These are phyloP conservation scores for Aspergillus baeticus DNA, from an alignment of 495 filamentous ascomycete genomes.

Conservation along the genomic window DNA sequence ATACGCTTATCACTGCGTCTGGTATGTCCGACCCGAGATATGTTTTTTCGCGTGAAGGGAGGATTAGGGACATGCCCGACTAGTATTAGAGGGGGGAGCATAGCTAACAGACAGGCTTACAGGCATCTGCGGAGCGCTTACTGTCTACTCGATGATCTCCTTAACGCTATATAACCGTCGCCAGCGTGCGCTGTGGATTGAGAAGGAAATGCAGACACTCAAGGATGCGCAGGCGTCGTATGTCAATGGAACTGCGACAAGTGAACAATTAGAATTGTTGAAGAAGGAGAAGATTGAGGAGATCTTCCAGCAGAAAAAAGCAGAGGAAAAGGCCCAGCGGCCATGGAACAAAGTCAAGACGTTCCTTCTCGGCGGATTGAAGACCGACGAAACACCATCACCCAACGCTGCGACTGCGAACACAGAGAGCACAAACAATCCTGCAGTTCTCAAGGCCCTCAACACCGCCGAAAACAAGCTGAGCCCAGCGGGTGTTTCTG, in stretches of 20 bases:
- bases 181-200: conserved; percentile 63
- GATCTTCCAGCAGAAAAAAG: conserved; percentile 43
- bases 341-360: conserved; percentile 45
- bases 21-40: conserved; percentile 58
- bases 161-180: conserved; percentile 85
- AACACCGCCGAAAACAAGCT: conserved; percentile 30
- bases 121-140: conserved; percentile 73
- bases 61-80: too few species aligned
- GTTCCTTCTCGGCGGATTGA: conserved; percentile 47
- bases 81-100: too few species aligned
- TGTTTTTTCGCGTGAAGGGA: too few species aligned
- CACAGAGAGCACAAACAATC: conserved; percentile 21
- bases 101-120: neutral
- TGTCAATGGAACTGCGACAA: conserved; percentile 60
- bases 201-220: conserved; percentile 59
- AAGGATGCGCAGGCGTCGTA: conserved; percentile 60
- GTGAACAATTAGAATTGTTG: conserved; percentile 46
- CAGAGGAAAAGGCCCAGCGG: conserved; percentile 42
- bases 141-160: conserved; percentile 77
- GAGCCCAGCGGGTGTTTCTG: conserved; percentile 18
- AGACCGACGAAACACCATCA: conserved; percentile 43
- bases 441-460: conserved; percentile 40
- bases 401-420: neutral
- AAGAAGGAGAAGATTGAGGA: conserved; percentile 60
- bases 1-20: conserved; percentile 73